Percentiles rank a stretch among this genome's conserved stretches.
These are phyloP conservation scores for Dillenia turbinata DNA, from an alignment of 164 flowering plant species.

Conservation along the genomic window DNA sequence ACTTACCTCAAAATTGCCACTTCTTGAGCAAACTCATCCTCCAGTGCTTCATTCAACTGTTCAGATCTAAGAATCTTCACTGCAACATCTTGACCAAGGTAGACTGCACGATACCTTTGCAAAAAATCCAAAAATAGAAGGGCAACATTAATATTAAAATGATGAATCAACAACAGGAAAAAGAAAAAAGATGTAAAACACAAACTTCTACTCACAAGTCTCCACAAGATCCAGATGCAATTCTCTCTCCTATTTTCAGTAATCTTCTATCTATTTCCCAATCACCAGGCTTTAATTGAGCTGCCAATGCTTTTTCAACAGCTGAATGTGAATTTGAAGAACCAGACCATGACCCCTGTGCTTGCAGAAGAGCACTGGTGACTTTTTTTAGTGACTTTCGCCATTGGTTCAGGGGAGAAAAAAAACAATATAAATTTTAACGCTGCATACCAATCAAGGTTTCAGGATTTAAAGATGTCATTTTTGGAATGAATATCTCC, in stretches of 20 bases:
- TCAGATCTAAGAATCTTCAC: constrained; percentile 74
- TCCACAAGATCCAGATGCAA: constrained; percentile 94
- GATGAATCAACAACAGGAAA: not conserved
- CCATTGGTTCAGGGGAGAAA: too few species aligned
- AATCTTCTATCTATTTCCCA: constrained; percentile 79
- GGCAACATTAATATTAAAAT: not conserved
- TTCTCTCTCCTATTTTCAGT: constrained; percentile 70
- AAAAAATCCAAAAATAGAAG: constrained; percentile 7
- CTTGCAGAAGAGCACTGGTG: not conserved
- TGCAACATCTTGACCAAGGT: constrained; percentile 85
- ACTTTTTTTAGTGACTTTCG: too few species aligned
- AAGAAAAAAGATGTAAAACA: not conserved
- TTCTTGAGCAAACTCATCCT: constrained; percentile 87
- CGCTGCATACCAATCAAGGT: too few species aligned
- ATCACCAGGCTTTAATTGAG: constrained; percentile 30
- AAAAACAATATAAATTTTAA: too few species aligned
- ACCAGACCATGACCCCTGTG: constrained; percentile 82
- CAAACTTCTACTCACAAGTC: constrained; percentile 57
- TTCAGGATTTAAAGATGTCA: too few species aligned
- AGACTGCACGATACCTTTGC: constrained; percentile 69
- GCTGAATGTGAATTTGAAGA: constrained; percentile 54
- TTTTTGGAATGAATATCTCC: too few species aligned
- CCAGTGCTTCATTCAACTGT: constrained; percentile 57
- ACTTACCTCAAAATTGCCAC: constrained; percentile 72
- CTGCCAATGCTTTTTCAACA: constrained; percentile 37